A percentile compares a stretch with the other conserved stretches of the same genome.
Conservation (phyloP, 371 early-diverging fungal species). For the Rhizopus sp. region DNA sequence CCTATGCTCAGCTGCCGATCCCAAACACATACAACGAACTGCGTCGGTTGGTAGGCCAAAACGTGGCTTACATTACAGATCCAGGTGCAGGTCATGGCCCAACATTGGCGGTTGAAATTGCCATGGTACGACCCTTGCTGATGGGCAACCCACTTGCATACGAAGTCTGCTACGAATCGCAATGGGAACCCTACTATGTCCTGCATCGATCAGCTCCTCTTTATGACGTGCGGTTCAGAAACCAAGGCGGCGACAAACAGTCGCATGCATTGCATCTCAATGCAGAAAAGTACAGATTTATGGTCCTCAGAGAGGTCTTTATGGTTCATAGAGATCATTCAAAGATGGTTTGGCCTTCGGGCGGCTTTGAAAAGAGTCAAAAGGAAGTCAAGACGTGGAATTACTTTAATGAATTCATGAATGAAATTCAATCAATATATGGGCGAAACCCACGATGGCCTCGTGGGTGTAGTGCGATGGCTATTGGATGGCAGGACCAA, state of each 20-base stretch:
- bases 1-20: conserved; percentile 29
- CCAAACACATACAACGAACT: conserved; percentile 49
- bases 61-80: conserved; percentile 63
- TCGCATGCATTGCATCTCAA: conserved; percentile 64
- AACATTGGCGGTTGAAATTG: conserved; percentile 44
- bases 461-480: conserved; percentile 54
- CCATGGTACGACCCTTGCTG: conserved; percentile 27
- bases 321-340: conserved; percentile 65
- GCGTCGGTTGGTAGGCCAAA: conserved; percentile 37
- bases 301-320: conserved; percentile 54
- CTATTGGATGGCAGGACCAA: conserved; percentile 52
- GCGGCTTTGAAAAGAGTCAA: conserved; percentile 54
- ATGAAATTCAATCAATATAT: conserved; percentile 52
- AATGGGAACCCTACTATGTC: conserved; percentile 74
- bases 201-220: conserved; percentile 49
- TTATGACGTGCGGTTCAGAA: conserved; percentile 64
- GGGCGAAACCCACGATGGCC: conserved; percentile 61
- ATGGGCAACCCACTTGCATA: conserved; percentile 36
- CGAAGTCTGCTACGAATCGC: conserved; percentile 70
- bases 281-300: conserved; percentile 57
- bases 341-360: conserved; percentile 57
- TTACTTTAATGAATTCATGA: conserved; percentile 57
- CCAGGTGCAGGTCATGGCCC: conserved; percentile 67
- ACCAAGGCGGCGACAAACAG: conserved; percentile 73
- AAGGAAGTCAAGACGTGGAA: conserved; percentile 43